Evolutionary conservation across 352 stramenopile genomes (phyloP), one percentile per base, ranked within the genome.

Genomic region (Aphanomyces invadans): DNA sequence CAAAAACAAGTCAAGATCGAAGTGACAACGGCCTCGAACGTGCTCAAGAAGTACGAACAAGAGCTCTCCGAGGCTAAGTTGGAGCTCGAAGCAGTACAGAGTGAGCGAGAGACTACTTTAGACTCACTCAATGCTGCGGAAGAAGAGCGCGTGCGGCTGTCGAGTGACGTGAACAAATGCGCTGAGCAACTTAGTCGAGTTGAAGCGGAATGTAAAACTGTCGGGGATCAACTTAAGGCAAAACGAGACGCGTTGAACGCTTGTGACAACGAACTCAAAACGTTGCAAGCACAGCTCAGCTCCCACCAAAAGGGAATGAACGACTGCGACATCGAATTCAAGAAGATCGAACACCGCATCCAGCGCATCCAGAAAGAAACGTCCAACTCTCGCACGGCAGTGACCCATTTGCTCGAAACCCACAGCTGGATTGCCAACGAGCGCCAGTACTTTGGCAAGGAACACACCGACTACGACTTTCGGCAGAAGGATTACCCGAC

Each of bases 381-480:
- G 82, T 89, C 71, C 78, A 95, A 90, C 72, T 90, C 87, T 0
- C 91, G 88, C 61, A 76, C 87, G 57, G 79, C 93, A 66, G 88
- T 99, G 23, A 87, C 88, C 56, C 92, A 85, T 55, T 81, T 99
- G 56, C 73, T 97, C 63, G 96, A 96, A 55, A 81, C 97, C 4
- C 80, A 99, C 72, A 77, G 92, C 12, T 99, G 97, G 97, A 99
- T 99, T 73, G 90, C 96, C 52, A 88, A 72, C 0, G 96, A 99
- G 68, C 97, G 98, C 70, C 80, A 97, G 76, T 98, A 97, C 69
- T 99, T 99, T 71, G 97, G 97, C 31, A 81, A 97, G 10, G 76
- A 89, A 51, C 91, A 97, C 72, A 98, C 96, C 28, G 97, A 99
- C 74, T 99, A 99, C 70, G 97, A 99, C 72, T 99, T 99, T 68